Evolutionary conservation across 83 land plant species (phyloP), one percentile per base, ranked within the genome.

Genomic region (Picea abies): DNA sequence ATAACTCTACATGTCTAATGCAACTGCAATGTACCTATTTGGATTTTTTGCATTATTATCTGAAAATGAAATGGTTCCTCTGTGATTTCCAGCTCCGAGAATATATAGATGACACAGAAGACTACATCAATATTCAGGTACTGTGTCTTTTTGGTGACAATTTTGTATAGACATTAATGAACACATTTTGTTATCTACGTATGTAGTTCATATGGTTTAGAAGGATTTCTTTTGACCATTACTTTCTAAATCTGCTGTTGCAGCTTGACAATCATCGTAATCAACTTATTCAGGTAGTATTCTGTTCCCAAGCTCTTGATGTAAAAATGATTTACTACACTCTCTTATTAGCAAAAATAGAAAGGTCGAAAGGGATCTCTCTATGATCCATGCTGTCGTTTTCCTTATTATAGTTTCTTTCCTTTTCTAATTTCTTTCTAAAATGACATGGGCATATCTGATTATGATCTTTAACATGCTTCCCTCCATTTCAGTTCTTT

Each of bases 231-330:
- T 39, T 25, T 44, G 58, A 73, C 77, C 56, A 44, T 22, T 73
- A 8, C 22, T 32, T n/a, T 71, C n/a, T 73, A 44, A 52, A 52
- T 52, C 62, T 84, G 44, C 15, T 79, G 35, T 80, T 86, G 87
- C 97, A 97, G 99, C 97, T 97, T 71, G 99, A 97, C 84, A 97
- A 97, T 81, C 98, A 97, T 81, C 95, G 99, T 58, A 97, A 97
- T 88, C 99, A 96, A 81, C 92, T 97, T 69, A 97, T 97, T 83
- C 99, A 95, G 98, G 98, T 91, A 23, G 49, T 41, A 58, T 15
- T 65, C 25, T 81, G 35, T n/a, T 22, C 75, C 22, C 22, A 20
- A 81, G 35, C 19, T 63, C 68, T 47, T 67, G 60, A 32, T 23
- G 14, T 32, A 37, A n/a, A 23, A 25, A 52, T 0, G 10, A 52